A percentile compares a stretch with the other conserved stretches of the same genome.
Conservation (phyloP, 345 rosid species). For the Eucalyptus regnans region DNA sequence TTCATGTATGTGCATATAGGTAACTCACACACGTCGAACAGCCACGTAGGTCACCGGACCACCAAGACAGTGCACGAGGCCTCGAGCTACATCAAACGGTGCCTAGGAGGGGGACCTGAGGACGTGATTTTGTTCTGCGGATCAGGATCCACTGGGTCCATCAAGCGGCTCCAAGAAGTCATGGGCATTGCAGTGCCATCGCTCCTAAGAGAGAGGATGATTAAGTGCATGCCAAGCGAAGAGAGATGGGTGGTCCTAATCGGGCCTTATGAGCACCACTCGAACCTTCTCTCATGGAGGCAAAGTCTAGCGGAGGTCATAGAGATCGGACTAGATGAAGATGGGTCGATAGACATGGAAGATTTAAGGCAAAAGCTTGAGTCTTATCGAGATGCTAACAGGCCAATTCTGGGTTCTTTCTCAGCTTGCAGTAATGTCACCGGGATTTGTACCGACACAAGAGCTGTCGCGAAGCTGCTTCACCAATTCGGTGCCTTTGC, state of each 20-base stretch:
- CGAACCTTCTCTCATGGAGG: slow-evolving; percentile 57
- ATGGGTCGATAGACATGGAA: slow-evolving; percentile 22
- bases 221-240: slow-evolving; percentile 9
- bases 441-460: slow-evolving; percentile 31
- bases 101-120: slow-evolving; percentile 32
- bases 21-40: slow-evolving; percentile 43
- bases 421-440: slow-evolving; percentile 64
- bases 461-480: slow-evolving; percentile 31
- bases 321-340: slow-evolving; percentile 27
- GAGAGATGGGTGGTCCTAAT: slow-evolving; percentile 49
- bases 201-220: slow-evolving; percentile 11
- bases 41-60: slow-evolving; percentile 39
- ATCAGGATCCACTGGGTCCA: slow-evolving; percentile 41
- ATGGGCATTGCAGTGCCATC: slow-evolving; percentile 46
- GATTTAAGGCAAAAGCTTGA: slow-evolving; percentile 11
- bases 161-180: slow-evolving; percentile 48
- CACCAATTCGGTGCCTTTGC: slow-evolving; percentile 38
- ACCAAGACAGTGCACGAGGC: slow-evolving; percentile 41
- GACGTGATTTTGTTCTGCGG: slow-evolving; percentile 54
- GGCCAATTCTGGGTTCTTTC: slow-evolving; percentile 49
- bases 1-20: slow-evolving; percentile 5
- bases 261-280: slow-evolving; percentile 62
- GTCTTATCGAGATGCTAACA: background rate
- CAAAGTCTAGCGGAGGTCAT: slow-evolving; percentile 52
- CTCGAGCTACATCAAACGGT: slow-evolving; percentile 22